Evolutionary conservation across 345 rosid species (phyloP).

Genomic region (Pugionium dolabratum): DNA sequence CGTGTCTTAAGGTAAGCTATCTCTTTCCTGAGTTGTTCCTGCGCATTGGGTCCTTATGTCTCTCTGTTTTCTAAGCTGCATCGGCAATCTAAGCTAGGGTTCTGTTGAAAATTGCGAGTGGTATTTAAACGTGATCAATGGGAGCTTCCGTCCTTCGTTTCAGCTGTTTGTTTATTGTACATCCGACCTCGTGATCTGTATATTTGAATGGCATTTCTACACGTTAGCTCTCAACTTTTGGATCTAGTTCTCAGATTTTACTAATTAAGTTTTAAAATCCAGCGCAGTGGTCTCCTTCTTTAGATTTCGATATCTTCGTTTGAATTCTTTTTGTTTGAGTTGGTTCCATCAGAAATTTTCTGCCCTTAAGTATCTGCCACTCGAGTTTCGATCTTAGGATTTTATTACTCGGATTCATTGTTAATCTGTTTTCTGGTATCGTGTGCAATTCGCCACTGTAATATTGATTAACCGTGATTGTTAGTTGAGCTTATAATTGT

Average conservation of each 20-base stretch:
- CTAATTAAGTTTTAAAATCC: not conserved
- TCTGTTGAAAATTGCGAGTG: not conserved
- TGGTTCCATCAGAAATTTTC: not conserved
- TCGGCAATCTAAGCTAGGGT: conserved; percentile 33
- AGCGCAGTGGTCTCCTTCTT: not conserved
- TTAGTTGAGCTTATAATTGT: not conserved
- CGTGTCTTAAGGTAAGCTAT: conserved; percentile 13
- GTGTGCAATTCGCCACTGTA: not conserved
- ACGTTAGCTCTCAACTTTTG: not conserved
- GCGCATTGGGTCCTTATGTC: not conserved
- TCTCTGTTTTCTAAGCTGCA: not conserved
- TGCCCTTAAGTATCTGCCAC: not conserved
- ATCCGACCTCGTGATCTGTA: not conserved
- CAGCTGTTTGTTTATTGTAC: not conserved
- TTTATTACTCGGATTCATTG: conserved; percentile 1
- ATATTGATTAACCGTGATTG: not conserved
- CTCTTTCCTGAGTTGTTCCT: conserved; percentile 16
- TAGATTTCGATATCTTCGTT: conserved; percentile 15
- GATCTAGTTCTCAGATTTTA: not conserved
- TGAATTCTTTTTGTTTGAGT: not conserved
- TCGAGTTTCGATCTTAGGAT: conserved; percentile 9
- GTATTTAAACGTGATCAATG: not conserved
- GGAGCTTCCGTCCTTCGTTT: not conserved
- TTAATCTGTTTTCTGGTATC: not conserved
- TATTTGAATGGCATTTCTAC: not conserved